Percentiles rank a stretch among this genome's conserved stretches.
Conservation (phyloP, 306 rosid genomes). For the Aeschynomene evenia region DNA sequence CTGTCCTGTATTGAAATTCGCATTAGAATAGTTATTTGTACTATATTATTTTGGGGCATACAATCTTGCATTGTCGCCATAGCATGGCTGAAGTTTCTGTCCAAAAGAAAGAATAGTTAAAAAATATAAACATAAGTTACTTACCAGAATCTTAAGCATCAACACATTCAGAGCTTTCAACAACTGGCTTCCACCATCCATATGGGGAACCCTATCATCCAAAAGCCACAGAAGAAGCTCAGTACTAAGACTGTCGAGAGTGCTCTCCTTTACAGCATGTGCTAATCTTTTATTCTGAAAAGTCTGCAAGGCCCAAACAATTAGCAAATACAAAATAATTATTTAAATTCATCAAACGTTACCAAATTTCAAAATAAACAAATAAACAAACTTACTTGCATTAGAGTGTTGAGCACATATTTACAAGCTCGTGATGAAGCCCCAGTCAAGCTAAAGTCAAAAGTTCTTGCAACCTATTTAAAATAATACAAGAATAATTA, state of each 20-base stretch:
- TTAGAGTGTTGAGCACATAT: conserved; percentile 96
- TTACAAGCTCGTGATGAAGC: conserved; percentile 97
- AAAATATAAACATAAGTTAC: conserved; percentile 8
- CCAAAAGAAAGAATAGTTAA: neutral
- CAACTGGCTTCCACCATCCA: conserved; percentile 99
- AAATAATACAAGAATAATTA: neutral
- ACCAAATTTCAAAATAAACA: conserved; percentile 6
- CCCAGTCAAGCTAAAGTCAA: conserved; percentile 96
- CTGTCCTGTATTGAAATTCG: conserved; percentile 69
- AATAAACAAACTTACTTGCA: conserved; percentile 65
- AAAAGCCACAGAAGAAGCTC: conserved; percentile 98
- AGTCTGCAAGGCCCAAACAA: conserved; percentile 52
- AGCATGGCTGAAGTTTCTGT: neutral
- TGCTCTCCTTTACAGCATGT: conserved; percentile 85
- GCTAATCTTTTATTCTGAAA: conserved; percentile 95
- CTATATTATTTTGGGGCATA: neutral
- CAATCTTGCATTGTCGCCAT: neutral
- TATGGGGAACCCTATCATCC: conserved; percentile 98
- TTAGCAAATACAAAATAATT: conserved; percentile 7
- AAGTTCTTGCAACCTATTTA: conserved; percentile 85
- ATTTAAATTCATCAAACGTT: conserved; percentile 1
- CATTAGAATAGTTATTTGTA: conserved; percentile 15
- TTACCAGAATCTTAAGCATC: conserved; percentile 97
- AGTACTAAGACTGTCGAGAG: conserved; percentile 90
- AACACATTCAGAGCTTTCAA: conserved; percentile 93